These are phyloP conservation scores for Porcisia hertigi DNA, from an alignment of 208 protist genomes.

Conservation along the genomic window DNA sequence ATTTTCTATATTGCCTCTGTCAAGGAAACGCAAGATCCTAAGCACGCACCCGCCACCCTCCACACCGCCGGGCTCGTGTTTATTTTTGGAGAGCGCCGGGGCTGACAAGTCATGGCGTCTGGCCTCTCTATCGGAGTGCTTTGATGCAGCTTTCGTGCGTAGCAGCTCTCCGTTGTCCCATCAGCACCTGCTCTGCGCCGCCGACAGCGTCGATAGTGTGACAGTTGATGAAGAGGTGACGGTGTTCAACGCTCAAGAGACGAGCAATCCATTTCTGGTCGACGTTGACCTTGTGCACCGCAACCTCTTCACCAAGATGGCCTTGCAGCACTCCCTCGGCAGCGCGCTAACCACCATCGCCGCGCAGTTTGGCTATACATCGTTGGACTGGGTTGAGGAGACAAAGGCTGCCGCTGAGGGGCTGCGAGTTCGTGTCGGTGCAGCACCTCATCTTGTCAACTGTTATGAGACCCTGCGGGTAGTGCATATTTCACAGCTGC, in stretches of 20 bases:
- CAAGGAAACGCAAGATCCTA: conserved; percentile 12
- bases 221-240: conserved; percentile 18
- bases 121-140: conserved; percentile 33
- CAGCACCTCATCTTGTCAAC: conserved; percentile 44
- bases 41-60: conserved; percentile 20
- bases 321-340: conserved; percentile 31
- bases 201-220: background rate
- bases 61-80: conserved; percentile 8
- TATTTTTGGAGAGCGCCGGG: conserved; percentile 20
- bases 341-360: conserved; percentile 78
- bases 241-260: conserved; percentile 78
- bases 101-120: conserved; percentile 25
- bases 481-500: conserved; percentile 67
- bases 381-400: conserved; percentile 62
- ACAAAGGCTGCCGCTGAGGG: background rate
- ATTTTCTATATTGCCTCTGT: conserved; percentile 18
- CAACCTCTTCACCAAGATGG: conserved; percentile 30
- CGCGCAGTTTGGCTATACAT: conserved; percentile 75
- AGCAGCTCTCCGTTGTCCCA: background rate
- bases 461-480: conserved; percentile 38
- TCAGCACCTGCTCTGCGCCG: conserved; percentile 26
- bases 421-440: conserved; percentile 8
- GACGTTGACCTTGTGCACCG: conserved; percentile 57
- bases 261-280: conserved; percentile 77
- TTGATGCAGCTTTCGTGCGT: conserved; percentile 37